Conservation (phyloP, 208 protist genomes). For the Leishmania amazonensis region DNA sequence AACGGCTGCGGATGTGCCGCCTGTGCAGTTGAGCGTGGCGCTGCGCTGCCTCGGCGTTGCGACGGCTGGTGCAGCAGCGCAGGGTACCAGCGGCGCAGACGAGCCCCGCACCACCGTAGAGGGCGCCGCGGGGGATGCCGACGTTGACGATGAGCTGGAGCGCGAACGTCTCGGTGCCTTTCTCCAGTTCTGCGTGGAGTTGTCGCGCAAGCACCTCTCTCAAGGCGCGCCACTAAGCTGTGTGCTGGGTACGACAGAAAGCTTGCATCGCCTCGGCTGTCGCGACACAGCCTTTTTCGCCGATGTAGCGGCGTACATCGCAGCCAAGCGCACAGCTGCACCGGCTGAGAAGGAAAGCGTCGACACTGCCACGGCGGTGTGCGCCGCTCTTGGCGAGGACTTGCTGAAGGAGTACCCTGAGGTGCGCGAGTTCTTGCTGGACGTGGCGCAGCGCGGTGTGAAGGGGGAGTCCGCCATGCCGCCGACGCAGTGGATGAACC, state of each 20-base stretch:
- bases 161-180: slow-evolving; percentile 44
- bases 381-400: slow-evolving; percentile 51
- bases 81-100: neutral
- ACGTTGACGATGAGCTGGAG: slow-evolving; percentile 30
- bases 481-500: slow-evolving; percentile 77
- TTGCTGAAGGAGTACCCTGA: slow-evolving; percentile 48
- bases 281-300: slow-evolving; percentile 46
- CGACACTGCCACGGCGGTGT: slow-evolving; percentile 46
- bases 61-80: neutral
- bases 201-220: slow-evolving; percentile 43
- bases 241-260: slow-evolving; percentile 47
- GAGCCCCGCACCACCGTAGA: neutral
- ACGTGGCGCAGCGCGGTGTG: slow-evolving; percentile 38
- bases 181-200: slow-evolving; percentile 59
- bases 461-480: slow-evolving; percentile 46
- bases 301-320: slow-evolving; percentile 56
- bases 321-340: slow-evolving; percentile 27
- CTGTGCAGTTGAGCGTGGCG: slow-evolving; percentile 77
- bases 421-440: slow-evolving; percentile 51
- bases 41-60: slow-evolving; percentile 51
- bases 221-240: slow-evolving; percentile 50
- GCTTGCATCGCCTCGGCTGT: slow-evolving; percentile 58
- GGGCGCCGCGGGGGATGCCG: neutral
- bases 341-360: slow-evolving; percentile 36
- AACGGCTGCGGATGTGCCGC: slow-evolving; percentile 70